A percentile compares a stretch with the other conserved stretches of the same genome.
Conservation (phyloP, 2,329 filamentous ascomycete genomes). For the Cytospora piceicola region DNA sequence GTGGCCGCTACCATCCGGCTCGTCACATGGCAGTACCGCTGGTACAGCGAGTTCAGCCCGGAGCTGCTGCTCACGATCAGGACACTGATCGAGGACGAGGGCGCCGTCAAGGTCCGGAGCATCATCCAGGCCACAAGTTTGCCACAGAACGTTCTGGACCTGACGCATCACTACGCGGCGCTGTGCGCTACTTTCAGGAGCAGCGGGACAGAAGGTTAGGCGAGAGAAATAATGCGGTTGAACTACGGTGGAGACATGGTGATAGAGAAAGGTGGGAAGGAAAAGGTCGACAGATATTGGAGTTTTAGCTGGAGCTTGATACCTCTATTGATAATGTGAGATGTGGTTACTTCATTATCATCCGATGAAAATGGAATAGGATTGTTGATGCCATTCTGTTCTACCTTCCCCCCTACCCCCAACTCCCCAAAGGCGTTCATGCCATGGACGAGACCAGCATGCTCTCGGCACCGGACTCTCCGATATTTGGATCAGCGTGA, state of each 20-base stretch:
- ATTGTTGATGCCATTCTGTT: slow-evolving; percentile 12
- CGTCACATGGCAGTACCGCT: slow-evolving; percentile 97
- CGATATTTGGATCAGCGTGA: slow-evolving; percentile 1
- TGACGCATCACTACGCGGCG: slow-evolving; percentile 95
- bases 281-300: slow-evolving; percentile 15
- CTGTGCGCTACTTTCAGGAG: slow-evolving; percentile 94
- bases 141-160: slow-evolving; percentile 87
- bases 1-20: slow-evolving; percentile 86
- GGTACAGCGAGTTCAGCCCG: slow-evolving; percentile 99
- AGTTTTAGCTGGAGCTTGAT: slow-evolving; percentile 25
- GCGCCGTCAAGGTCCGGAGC: slow-evolving; percentile 93
- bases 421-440: not conserved
- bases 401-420: too few species aligned
- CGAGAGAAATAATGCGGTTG: not conserved
- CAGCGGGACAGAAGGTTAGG: slow-evolving; percentile 83
- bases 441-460: not conserved
- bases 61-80: slow-evolving; percentile 85
- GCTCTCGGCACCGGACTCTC: not conserved
- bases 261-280: not conserved
- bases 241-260: not conserved
- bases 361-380: slow-evolving; percentile 9
- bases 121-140: slow-evolving; percentile 96
- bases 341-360: slow-evolving; percentile 10
- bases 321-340: slow-evolving; percentile 22
- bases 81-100: slow-evolving; percentile 94